Evolutionary conservation across 1,284 basidiomycete genomes (phyloP).

Genomic region (Rhodotorula sp.): DNA sequence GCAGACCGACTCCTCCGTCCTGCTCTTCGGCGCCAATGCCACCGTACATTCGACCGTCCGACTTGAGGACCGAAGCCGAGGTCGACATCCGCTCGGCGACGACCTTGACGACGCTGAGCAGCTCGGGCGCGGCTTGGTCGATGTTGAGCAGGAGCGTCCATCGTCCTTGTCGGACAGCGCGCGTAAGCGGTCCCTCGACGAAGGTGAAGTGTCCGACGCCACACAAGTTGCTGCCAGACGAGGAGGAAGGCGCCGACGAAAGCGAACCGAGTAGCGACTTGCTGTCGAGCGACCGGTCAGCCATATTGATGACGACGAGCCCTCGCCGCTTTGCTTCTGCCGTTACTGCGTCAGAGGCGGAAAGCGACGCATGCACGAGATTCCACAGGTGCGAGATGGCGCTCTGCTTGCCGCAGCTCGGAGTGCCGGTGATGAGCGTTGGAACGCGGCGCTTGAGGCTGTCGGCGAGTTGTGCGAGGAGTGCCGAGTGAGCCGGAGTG

Average conservation of each 20-base stretch:
- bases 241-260: constrained; percentile 72
- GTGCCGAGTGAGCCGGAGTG: constrained; percentile 62
- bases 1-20: constrained; percentile 65
- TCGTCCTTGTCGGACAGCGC: constrained; percentile 83
- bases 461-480: constrained; percentile 66
- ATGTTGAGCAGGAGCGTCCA: constrained; percentile 96
- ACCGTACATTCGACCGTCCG: constrained; percentile 59
- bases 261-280: constrained; percentile 93
- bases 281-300: constrained; percentile 91
- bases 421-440: constrained; percentile 77
- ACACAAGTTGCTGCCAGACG: background rate
- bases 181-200: constrained; percentile 90
- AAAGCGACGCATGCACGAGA: constrained; percentile 57
- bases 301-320: constrained; percentile 79
- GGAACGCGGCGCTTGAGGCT: constrained; percentile 70
- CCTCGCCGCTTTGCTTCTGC: constrained; percentile 44
- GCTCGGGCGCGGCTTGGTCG: constrained; percentile 81
- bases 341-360: constrained; percentile 54
- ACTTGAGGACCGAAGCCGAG: background rate
- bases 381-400: constrained; percentile 74
- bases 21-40: constrained; percentile 59
- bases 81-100: constrained; percentile 52
- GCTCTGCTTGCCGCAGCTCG: constrained; percentile 87
- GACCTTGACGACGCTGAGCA: constrained; percentile 78
- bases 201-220: constrained; percentile 87